Conservation (phyloP, 768 basidiomycete genomes). For the Trametes cubensis region DNA sequence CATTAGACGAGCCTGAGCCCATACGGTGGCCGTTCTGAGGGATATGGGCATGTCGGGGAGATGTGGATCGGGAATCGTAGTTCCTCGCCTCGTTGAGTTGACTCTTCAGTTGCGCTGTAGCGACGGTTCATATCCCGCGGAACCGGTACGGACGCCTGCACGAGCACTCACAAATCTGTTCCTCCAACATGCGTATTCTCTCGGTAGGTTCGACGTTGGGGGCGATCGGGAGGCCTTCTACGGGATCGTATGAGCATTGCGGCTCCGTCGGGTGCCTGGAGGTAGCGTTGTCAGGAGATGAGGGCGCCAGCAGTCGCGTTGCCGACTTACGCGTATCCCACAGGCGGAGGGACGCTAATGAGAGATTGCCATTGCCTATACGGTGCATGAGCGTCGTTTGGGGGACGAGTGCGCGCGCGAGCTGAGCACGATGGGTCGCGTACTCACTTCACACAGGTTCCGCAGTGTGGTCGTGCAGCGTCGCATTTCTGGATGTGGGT, state of each 20-base stretch:
- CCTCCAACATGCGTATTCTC: constrained; percentile 76
- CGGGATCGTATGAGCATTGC: constrained; percentile 83
- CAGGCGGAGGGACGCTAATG: constrained; percentile 82
- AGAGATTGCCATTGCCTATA: constrained; percentile 77
- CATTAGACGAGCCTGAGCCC: constrained; percentile 17
- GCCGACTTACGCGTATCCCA: constrained; percentile 74
- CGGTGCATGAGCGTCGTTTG: constrained; percentile 22
- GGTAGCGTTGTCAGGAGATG: constrained; percentile 10
- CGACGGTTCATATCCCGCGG: constrained; percentile 1
- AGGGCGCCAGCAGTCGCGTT: not conserved
- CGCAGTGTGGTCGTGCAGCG: constrained; percentile 82
- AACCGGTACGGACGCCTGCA: not conserved
- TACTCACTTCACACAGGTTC: constrained; percentile 79
- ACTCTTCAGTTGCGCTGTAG: constrained; percentile 62
- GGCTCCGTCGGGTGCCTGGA: constrained; percentile 82
- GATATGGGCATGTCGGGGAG: constrained; percentile 34
- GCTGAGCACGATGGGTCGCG: not conserved
- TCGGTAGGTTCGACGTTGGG: constrained; percentile 79
- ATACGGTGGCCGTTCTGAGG: constrained; percentile 17
- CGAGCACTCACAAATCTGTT: constrained; percentile 61
- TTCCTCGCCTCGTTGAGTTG: constrained; percentile 58
- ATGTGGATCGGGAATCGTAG: constrained; percentile 41
- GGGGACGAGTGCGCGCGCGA: not conserved
- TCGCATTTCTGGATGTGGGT: constrained; percentile 72
- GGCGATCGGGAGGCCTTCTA: constrained; percentile 77